Percentiles rank a stretch among this genome's conserved stretches.
Conservation (phyloP, 345 rosid genomes). For the Sisymbrium irio region DNA sequence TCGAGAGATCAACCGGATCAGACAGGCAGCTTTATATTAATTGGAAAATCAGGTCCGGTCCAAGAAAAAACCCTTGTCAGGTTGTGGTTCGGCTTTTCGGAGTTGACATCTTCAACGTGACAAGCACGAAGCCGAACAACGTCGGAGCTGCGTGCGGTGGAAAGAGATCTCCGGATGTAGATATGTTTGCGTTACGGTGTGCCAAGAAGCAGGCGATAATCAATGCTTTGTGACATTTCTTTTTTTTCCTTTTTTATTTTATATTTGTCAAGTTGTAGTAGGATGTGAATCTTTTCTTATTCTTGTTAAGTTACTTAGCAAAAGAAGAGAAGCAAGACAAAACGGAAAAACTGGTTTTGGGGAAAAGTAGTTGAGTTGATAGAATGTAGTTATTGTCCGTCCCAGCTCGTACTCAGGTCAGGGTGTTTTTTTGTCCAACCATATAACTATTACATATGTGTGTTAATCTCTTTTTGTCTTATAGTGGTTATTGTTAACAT, state of each 20-base stretch:
- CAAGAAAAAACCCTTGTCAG: constrained; percentile 19
- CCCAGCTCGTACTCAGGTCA: not conserved
- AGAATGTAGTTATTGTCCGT: not conserved
- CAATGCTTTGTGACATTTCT: constrained; percentile 60
- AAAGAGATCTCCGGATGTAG: constrained; percentile 62
- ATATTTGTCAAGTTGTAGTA: constrained; percentile 9
- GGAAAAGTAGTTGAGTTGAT: not conserved
- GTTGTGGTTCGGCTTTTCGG: constrained; percentile 36
- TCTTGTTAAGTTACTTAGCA: not conserved
- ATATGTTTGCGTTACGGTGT: constrained; percentile 49
- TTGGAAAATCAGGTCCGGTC: constrained; percentile 39
- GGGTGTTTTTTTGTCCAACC: not conserved
- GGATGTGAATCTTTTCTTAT: not conserved
- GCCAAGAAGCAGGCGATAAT: constrained; percentile 64
- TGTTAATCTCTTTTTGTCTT: not conserved
- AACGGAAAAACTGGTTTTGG: not conserved
- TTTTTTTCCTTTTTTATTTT: not conserved
- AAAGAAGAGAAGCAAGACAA: not conserved
- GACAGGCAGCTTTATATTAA: constrained; percentile 72
- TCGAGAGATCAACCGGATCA: constrained; percentile 67
- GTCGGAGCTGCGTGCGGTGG: constrained; percentile 40
- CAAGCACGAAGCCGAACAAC: constrained; percentile 48
- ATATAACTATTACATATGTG: not conserved
- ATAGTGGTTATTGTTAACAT: not conserved
- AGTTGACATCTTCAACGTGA: constrained; percentile 69